Evolutionary conservation across 257 asterid genomes (phyloP).

Genomic region (Fraxinus pennsylvanica): DNA sequence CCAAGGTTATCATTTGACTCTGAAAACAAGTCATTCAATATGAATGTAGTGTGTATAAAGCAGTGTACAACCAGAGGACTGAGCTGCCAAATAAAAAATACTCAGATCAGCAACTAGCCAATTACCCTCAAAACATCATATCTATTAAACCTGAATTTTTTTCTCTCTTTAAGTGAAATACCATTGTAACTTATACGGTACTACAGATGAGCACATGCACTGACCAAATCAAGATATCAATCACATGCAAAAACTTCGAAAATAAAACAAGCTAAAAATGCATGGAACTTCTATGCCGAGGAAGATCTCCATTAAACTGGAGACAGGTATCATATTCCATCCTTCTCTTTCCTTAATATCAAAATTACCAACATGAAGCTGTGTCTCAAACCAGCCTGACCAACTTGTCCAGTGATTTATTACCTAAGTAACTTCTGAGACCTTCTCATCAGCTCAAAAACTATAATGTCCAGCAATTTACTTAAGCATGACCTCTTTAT

Average conservation of each 20-base stretch:
- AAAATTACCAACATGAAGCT: slow-evolving; percentile 11
- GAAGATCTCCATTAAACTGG: background rate
- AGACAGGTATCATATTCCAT: background rate
- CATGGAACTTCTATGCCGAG: background rate
- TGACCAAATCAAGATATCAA: background rate
- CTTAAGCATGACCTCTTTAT: background rate
- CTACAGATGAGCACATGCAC: too few species aligned
- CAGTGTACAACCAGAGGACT: background rate
- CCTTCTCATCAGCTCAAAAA: background rate
- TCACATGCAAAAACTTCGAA: background rate
- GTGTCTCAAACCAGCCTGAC: background rate
- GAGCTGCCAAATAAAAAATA: background rate
- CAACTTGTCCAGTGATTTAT: slow-evolving; percentile 1
- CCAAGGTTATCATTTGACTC: background rate
- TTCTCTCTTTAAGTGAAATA: background rate
- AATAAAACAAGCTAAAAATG: background rate
- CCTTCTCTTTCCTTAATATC: background rate
- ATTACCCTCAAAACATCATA: background rate
- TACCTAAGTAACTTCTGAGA: background rate
- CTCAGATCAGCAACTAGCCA: background rate
- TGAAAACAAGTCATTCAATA: background rate
- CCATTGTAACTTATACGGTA: background rate
- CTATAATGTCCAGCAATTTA: slow-evolving; percentile 10
- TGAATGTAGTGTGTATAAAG: background rate
- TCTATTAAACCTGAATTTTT: too few species aligned